Evolutionary conservation across 2,329 filamentous ascomycete species (phyloP), one percentile per base, ranked within the genome.

Genomic region (Xylariaceae sp.): DNA sequence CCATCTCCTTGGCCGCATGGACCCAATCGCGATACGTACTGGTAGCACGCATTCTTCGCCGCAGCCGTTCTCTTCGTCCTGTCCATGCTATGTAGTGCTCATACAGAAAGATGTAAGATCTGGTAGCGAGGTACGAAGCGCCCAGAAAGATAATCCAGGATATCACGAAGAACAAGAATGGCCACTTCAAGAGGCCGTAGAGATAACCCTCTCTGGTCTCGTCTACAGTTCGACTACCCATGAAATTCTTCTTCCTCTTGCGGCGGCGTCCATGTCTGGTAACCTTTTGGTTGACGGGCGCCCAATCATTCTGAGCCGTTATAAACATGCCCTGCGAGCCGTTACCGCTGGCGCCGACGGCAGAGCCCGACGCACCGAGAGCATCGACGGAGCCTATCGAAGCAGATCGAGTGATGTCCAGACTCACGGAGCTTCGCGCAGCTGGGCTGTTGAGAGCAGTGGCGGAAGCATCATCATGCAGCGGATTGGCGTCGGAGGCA

Each of bases 131-230:
- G 70, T 99, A 99, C 14, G 84, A 79, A 12, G 85, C 67, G 48
- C 84, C 83, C 18, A 97, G 77, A 13, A 88, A 83, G 1, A 82
- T 65, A 45, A 99, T 82, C 91, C 92, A 97, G 11, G 84, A 82
- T 43, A 87, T 79, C 2, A 96, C 90, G 39, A 88, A 80, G 33
- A 91, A 70, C 33, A 99, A 77, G 60, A 99, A 81, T 2, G 94
- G 94, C 88, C 92, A 97, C 71, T 97, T 97, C 47, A 96, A 77
- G 42, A 99, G 69, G 1, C 82, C 83, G 69, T 99, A 99, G 11
- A 96, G 79, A 66, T 94, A 90, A 17, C 94, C 94, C 73, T 99
- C 94, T 60, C 94, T 80, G 2, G 93, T 97, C 76, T 99, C 94
- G 68, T 99, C 94, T 64, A 85, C 89, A 58, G 83, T 87, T 52